Percentiles rank a stretch among this genome's conserved stretches.
Evolutionary conservation across 2,329 filamentous ascomycete species (phyloP).

Genomic region (Sporothrix brunneoviolacea): DNA sequence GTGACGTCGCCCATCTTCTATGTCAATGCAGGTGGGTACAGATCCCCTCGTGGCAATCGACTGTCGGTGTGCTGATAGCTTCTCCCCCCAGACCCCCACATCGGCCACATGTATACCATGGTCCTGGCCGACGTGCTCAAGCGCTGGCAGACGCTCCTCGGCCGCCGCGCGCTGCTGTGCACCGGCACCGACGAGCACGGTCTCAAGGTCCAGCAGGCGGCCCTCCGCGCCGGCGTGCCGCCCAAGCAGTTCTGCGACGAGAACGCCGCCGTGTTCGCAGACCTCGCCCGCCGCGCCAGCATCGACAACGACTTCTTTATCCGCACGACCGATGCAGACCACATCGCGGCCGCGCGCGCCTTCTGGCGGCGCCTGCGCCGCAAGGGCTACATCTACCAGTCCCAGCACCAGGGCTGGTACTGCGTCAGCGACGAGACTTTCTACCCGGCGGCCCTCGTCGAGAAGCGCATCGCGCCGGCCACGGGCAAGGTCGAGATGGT

Average conservation of each 20-base stretch:
- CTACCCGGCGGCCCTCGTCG: slow-evolving; percentile 71
- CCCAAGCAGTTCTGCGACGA: slow-evolving; percentile 84
- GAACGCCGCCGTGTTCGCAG: slow-evolving; percentile 72
- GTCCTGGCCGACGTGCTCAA: slow-evolving; percentile 86
- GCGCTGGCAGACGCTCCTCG: slow-evolving; percentile 73
- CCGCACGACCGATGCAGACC: slow-evolving; percentile 77
- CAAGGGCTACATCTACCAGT: slow-evolving; percentile 71
- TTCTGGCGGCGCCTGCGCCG: slow-evolving; percentile 80
- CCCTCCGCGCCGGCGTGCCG: slow-evolving; percentile 59
- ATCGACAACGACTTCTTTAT: slow-evolving; percentile 83
- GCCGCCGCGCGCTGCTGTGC: slow-evolving; percentile 58
- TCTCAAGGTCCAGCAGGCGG: slow-evolving; percentile 91
- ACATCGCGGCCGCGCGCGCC: slow-evolving; percentile 77
- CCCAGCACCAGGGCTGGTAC: slow-evolving; percentile 92
- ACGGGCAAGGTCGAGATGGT: slow-evolving; percentile 80
- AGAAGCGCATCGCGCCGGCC: slow-evolving; percentile 65
- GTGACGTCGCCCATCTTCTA: slow-evolving; percentile 97
- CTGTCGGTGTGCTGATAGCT: no score
- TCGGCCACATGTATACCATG: slow-evolving; percentile 93
- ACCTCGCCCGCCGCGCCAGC: slow-evolving; percentile 61
- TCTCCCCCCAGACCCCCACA: slow-evolving; percentile 84
- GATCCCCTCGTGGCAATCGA: no score
- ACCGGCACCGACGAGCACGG: slow-evolving; percentile 98
- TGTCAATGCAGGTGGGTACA: no score
- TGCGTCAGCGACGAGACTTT: slow-evolving; percentile 95